These are phyloP conservation scores for Pelargonium exstipulatum DNA, from an alignment of 441 rosid genomes.

Conservation along the genomic window DNA sequence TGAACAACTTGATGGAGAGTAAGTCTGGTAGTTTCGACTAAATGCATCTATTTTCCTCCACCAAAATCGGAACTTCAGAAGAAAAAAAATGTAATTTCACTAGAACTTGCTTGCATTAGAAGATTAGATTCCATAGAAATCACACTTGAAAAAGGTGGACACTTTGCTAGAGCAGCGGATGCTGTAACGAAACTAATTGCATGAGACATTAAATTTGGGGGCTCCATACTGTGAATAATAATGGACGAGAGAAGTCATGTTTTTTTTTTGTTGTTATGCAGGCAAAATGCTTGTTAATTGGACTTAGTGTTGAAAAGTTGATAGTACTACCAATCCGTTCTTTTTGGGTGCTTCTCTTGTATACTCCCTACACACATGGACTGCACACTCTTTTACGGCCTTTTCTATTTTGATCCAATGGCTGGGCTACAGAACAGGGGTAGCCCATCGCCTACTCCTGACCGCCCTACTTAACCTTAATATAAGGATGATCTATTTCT, in stretches of 20 bases:
- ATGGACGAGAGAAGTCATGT: not conserved
- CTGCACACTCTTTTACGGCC: not conserved
- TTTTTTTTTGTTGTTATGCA: not conserved
- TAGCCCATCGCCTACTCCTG: not conserved
- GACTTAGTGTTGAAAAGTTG: not conserved
- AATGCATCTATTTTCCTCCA: constrained; percentile 7
- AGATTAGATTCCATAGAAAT: constrained; percentile 13
- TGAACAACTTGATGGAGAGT: constrained; percentile 96
- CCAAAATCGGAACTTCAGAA: not conserved
- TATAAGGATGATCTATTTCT: not conserved
- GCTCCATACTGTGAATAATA: not conserved
- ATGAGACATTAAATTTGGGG: not conserved
- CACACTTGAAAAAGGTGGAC: constrained; percentile 13
- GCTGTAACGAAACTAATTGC: constrained; percentile 10
- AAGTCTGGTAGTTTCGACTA: constrained; percentile 35
- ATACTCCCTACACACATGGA: not conserved
- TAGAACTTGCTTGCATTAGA: not conserved
- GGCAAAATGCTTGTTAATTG: not conserved
- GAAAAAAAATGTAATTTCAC: not conserved
- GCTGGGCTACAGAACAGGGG: not conserved
- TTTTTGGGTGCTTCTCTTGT: not conserved
- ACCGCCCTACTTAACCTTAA: not conserved
- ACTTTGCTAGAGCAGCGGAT: constrained; percentile 15
- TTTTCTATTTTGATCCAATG: not conserved
- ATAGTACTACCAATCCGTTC: not conserved